Percentiles rank a stretch among this genome's conserved stretches.
phyloP scores from a whole-genome alignment of 768 basidiomycete species.

The Russula dissimulans region DNA sequence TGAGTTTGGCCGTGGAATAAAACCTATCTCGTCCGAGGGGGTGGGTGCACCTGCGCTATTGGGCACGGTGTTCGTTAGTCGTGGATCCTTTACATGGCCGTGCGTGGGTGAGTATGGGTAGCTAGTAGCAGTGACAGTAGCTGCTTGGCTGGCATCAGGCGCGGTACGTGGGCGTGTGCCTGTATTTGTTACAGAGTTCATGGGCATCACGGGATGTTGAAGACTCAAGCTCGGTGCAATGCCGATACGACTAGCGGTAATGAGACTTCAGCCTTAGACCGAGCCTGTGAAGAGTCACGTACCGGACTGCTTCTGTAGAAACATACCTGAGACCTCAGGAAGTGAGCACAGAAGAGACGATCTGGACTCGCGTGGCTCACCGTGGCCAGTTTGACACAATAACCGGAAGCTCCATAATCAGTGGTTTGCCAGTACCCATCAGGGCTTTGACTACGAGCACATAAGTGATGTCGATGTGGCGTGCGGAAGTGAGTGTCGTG shows the following conservation, averaged over 20 bases:
- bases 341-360: not conserved
- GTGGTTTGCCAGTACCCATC: constrained; percentile 53
- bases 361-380: constrained; percentile 31
- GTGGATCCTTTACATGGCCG: constrained; percentile 4
- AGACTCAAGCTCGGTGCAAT: constrained; percentile 34
- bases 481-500: constrained; percentile 70
- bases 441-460: constrained; percentile 67
- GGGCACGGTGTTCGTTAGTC: constrained; percentile 1
- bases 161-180: constrained; percentile 5
- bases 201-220: constrained; percentile 11
- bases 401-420: constrained; percentile 68
- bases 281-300: not conserved
- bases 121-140: not conserved
- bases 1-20: constrained; percentile 10
- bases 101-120: constrained; percentile 2
- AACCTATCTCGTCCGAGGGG: constrained; percentile 13
- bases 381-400: constrained; percentile 83
- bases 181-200: not conserved
- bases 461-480: constrained; percentile 83
- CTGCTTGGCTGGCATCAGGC: not conserved
- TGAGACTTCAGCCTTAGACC: not conserved
- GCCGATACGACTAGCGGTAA: constrained; percentile 39
- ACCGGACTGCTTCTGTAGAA: constrained; percentile 61
- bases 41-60: not conserved
- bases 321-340: constrained; percentile 41